These are phyloP conservation scores for Microglena sp. DNA, from an alignment of 139 green algal species.

Conservation along the genomic window DNA sequence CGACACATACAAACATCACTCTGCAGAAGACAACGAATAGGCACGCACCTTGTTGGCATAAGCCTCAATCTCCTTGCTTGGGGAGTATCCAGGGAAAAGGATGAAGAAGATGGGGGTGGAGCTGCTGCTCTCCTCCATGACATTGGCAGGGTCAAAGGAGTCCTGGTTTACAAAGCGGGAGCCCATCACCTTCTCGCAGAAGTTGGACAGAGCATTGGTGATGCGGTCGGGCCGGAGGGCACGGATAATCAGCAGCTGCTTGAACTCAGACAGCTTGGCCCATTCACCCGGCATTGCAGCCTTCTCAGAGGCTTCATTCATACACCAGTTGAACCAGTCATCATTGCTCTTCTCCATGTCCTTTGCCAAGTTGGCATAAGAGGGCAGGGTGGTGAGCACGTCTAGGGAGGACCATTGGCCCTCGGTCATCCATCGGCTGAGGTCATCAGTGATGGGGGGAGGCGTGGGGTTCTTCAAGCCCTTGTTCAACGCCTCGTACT, in stretches of 20 bases:
- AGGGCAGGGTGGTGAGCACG: conserved; percentile 46
- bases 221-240: conserved; percentile 70
- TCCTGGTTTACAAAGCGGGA: conserved; percentile 59
- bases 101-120: conserved; percentile 84
- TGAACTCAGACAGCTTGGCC: conserved; percentile 58
- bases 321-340: conserved; percentile 68
- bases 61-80: conserved; percentile 75
- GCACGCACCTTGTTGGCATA: conserved; percentile 48
- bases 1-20: no score
- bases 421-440: conserved; percentile 69
- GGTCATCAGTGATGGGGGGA: conserved; percentile 69
- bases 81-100: conserved; percentile 79
- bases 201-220: conserved; percentile 64
- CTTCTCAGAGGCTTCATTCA: conserved; percentile 52
- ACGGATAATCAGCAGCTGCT: conserved; percentile 48
- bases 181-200: conserved; percentile 48
- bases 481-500: conserved; percentile 70
- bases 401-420: conserved; percentile 67
- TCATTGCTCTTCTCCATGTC: conserved; percentile 79
- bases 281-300: conserved; percentile 67
- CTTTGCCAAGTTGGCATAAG: conserved; percentile 54
- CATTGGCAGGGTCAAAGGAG: conserved; percentile 49
- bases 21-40: conserved; percentile 1
- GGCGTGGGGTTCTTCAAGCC: conserved; percentile 41
- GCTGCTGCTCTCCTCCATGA: conserved; percentile 60